Conservation (phyloP, 139 green algal genomes). For the Ettlia oleoabundans region DNA sequence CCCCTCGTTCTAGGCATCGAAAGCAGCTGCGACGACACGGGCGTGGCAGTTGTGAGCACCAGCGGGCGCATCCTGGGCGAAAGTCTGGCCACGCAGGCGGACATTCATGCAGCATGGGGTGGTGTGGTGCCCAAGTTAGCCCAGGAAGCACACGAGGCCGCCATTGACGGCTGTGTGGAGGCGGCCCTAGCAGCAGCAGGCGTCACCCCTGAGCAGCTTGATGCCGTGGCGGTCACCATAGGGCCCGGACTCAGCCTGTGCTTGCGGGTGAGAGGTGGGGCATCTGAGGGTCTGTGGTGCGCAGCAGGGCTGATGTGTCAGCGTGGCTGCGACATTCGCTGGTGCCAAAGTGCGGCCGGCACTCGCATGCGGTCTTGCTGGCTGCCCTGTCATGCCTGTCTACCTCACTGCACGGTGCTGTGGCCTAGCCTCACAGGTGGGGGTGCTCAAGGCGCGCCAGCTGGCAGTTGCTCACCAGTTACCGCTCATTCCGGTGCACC, state of each 20-base stretch:
- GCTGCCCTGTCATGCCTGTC: too few relatives aligned
- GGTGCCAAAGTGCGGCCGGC: background rate
- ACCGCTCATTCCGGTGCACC: conserved; percentile 90
- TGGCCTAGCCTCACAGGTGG: too few relatives aligned
- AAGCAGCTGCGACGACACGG: conserved; percentile 96
- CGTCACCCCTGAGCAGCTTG: conserved; percentile 56
- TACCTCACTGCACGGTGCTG: too few relatives aligned
- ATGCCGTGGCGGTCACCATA: conserved; percentile 93
- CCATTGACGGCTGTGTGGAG: conserved; percentile 90
- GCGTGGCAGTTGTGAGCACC: conserved; percentile 82
- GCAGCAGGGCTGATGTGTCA: background rate
- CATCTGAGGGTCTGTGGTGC: too few relatives aligned
- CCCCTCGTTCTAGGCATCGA: conserved; percentile 94
- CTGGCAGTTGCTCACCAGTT: conserved; percentile 70
- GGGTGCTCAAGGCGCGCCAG: conserved; percentile 88
- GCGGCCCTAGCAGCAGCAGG: conserved; percentile 69
- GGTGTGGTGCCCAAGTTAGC: conserved; percentile 96
- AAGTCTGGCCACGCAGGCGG: conserved; percentile 78
- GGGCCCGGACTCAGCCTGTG: conserved; percentile 95
- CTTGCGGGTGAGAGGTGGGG: conserved; percentile 69
- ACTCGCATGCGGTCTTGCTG: too few relatives aligned
- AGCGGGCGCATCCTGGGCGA: conserved; percentile 83
- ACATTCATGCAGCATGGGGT: conserved; percentile 92
- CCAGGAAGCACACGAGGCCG: conserved; percentile 84
- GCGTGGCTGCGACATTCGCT: background rate